These are phyloP conservation scores for Tinospora cordifolia DNA, from an alignment of 164 flowering plant species.

Conservation along the genomic window DNA sequence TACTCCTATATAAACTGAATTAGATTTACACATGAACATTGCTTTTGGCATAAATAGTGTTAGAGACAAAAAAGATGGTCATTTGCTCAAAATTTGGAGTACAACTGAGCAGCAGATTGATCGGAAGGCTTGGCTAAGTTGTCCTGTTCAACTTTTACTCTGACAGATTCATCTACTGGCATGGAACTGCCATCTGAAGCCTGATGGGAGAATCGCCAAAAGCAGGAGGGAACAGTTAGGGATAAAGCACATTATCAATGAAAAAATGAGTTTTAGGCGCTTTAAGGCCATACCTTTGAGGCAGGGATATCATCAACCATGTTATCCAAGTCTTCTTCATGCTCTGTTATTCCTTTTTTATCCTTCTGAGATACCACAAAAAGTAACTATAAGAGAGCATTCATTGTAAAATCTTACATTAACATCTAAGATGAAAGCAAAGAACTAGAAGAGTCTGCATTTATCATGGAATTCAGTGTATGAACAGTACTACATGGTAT, in stretches of 20 bases:
- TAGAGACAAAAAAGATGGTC: neutral
- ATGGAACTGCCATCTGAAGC: slow-evolving; percentile 22
- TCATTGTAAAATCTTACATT: neutral
- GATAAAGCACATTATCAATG: neutral
- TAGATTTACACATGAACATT: slow-evolving; percentile 8
- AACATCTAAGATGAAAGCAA: neutral
- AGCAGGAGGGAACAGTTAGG: neutral
- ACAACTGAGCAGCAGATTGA: slow-evolving; percentile 21
- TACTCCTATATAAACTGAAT: neutral
- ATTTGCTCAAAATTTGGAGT: slow-evolving; percentile 6
- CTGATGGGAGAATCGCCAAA: slow-evolving; percentile 20
- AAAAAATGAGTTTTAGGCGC: neutral
- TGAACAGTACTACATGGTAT: no score
- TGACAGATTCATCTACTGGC: slow-evolving; percentile 24
- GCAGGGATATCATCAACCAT: slow-evolving; percentile 23
- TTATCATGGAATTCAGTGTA: no score
- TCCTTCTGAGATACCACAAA: slow-evolving; percentile 26
- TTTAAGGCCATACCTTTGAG: slow-evolving; percentile 31
- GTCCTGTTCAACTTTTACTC: slow-evolving; percentile 36
- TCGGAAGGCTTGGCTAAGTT: slow-evolving; percentile 27
- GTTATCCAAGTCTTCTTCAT: slow-evolving; percentile 21
- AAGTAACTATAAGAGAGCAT: neutral
- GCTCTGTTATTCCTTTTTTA: slow-evolving; percentile 31
- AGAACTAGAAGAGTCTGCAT: neutral
- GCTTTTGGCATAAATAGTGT: slow-evolving; percentile 1